A percentile compares a stretch with the other conserved stretches of the same genome.
These are phyloP conservation scores for Lactarius akahatsu DNA, from an alignment of 768 basidiomycete genomes.

Conservation along the genomic window DNA sequence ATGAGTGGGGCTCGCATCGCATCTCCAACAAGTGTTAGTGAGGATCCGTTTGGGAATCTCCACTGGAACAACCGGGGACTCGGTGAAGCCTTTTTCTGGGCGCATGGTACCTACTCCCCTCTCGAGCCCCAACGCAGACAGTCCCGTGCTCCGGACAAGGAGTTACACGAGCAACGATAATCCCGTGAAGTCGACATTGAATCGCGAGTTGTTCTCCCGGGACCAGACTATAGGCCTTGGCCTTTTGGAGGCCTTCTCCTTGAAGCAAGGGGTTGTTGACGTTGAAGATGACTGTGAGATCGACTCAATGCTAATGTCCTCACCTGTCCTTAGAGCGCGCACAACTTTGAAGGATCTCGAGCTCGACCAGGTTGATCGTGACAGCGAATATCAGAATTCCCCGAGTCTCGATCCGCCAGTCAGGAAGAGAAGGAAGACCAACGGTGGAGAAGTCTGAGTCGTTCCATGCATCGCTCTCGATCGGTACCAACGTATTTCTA, in stretches of 20 bases:
- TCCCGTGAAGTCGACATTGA: conserved; percentile 20
- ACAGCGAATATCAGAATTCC: conserved; percentile 24
- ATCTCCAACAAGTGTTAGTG: conserved; percentile 18
- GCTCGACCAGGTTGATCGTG: conserved; percentile 18
- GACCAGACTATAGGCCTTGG: conserved; percentile 30
- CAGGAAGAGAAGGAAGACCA: conserved; percentile 40
- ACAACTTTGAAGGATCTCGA: background rate
- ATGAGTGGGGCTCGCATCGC: conserved; percentile 14
- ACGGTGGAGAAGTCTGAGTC: conserved; percentile 12
- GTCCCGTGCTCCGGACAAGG: conserved; percentile 28
- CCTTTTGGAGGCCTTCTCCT: conserved; percentile 34
- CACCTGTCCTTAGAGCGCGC: conserved; percentile 27
- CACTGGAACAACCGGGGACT: conserved; percentile 16
- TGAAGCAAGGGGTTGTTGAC: conserved; percentile 24
- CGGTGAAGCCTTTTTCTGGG: conserved; percentile 16
- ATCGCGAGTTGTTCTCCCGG: conserved; percentile 16
- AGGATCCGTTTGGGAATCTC: conserved; percentile 27
- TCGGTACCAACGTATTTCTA: conserved; percentile 6
- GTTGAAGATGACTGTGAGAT: conserved; percentile 26
- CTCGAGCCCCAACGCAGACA: conserved; percentile 28
- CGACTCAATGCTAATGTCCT: conserved; percentile 29
- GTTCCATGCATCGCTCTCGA: background rate
- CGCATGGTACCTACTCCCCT: conserved; percentile 19
- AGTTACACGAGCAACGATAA: conserved; percentile 25
- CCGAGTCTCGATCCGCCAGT: conserved; percentile 20